Conservation (phyloP, 2,329 filamentous ascomycete species). For the Pyrenochaeta sp. region DNA sequence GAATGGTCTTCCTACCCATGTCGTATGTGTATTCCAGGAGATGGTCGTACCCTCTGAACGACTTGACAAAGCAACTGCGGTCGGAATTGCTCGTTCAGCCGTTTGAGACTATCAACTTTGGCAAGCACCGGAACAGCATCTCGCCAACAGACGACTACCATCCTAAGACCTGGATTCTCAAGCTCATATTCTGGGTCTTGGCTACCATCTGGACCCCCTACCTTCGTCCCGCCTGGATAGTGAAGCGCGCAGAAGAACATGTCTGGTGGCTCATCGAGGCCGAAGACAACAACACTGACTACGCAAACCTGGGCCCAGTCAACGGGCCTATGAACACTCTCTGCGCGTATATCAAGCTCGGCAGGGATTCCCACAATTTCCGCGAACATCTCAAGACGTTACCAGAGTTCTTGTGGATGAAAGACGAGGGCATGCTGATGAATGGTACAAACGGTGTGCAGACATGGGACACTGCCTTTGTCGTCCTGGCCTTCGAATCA, state of each 20-base stretch:
- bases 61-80: conserved; percentile 74
- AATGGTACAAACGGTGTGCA: conserved; percentile 99
- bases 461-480: conserved; percentile 93
- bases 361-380: conserved; percentile 74
- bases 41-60: conserved; percentile 79
- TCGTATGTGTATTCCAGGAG: conserved; percentile 84
- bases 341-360: conserved; percentile 83
- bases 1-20: conserved; percentile 95
- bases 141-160: conserved; percentile 85
- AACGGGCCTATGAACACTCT: conserved; percentile 92
- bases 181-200: conserved; percentile 77
- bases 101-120: conserved; percentile 80
- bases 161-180: conserved; percentile 86
- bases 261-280: conserved; percentile 83
- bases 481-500: conserved; percentile 81
- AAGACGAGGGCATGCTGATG: conserved; percentile 87
- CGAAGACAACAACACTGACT: conserved; percentile 94
- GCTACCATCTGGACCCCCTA: conserved; percentile 83
- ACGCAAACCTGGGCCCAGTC: conserved; percentile 84
- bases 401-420: conserved; percentile 90
- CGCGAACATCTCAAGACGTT: conserved; percentile 80
- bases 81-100: conserved; percentile 84
- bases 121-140: conserved; percentile 81
- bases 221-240: conserved; percentile 71
- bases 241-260: conserved; percentile 78